Evolutionary conservation across 306 rosid genomes (phyloP).

Genomic region (Dalbergia oliveri): DNA sequence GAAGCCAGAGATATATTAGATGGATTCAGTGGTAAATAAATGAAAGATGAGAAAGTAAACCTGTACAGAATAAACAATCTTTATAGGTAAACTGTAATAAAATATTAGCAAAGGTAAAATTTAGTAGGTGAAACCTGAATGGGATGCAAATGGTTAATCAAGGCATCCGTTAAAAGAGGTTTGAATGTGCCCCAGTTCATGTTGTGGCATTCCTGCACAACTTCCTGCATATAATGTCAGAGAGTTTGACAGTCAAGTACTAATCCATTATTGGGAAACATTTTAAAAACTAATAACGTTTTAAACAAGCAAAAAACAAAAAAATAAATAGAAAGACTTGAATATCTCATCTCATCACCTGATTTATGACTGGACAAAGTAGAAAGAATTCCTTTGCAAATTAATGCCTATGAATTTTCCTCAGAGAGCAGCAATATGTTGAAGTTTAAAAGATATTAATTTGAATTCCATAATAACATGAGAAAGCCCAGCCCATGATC

Average conservation of each 20-base stretch:
- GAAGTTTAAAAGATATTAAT: conserved; percentile 13
- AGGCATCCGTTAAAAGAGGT: conserved; percentile 68
- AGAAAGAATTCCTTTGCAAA: conserved; percentile 39
- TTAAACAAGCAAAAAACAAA: neutral
- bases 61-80: conserved; percentile 30
- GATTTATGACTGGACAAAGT: conserved; percentile 11
- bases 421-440: conserved; percentile 21
- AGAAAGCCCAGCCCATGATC: conserved; percentile 30
- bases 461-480: conserved; percentile 15
- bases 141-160: conserved; percentile 87
- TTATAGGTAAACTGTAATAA: conserved; percentile 22
- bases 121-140: conserved; percentile 73
- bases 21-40: conserved; percentile 12
- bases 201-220: conserved; percentile 72
- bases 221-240: conserved; percentile 68
- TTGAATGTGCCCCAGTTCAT: conserved; percentile 97
- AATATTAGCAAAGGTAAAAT: conserved; percentile 37
- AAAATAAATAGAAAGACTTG: conserved; percentile 1
- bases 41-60: conserved; percentile 27
- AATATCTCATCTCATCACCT: conserved; percentile 9
- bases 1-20: neutral
- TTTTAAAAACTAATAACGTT: conserved; percentile 17
- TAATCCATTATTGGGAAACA: conserved; percentile 26
- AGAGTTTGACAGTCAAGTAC: conserved; percentile 17
- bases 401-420: conserved; percentile 34